Conservation (phyloP, 768 basidiomycete species). For the Amanita rimosa region DNA sequence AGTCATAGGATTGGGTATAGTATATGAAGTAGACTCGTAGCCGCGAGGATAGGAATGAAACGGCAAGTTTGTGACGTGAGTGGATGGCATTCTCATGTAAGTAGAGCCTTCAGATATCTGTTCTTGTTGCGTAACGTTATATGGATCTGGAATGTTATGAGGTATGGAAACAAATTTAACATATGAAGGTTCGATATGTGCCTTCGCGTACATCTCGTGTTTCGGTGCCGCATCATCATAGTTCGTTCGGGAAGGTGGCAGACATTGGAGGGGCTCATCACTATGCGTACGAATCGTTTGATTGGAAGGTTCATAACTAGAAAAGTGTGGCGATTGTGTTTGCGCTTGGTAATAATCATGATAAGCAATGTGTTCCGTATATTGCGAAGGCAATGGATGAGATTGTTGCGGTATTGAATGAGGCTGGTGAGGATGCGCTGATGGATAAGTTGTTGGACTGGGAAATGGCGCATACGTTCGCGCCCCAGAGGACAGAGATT, state of each 20-base stretch:
- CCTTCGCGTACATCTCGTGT: neutral
- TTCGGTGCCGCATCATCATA: neutral
- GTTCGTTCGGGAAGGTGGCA: neutral
- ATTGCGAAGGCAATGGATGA: neutral
- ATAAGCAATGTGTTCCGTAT: neutral
- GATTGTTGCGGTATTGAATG: neutral
- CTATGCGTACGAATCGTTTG: neutral
- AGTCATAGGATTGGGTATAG: neutral
- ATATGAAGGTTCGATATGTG: neutral
- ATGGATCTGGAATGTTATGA: neutral
- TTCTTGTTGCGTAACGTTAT: neutral
- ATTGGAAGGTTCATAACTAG: neutral
- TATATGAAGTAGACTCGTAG: neutral
- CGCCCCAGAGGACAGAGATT: constrained; percentile 16
- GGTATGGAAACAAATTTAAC: neutral
- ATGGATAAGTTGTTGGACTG: constrained; percentile 4
- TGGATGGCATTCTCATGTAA: neutral
- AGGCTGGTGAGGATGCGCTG: neutral
- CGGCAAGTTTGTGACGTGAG: neutral
- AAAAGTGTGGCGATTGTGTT: neutral
- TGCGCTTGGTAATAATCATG: neutral
- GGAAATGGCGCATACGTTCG: constrained; percentile 33
- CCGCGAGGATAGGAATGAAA: neutral
- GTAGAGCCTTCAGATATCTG: neutral
- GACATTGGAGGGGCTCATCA: neutral